Evolutionary conservation across 2,329 filamentous ascomycete genomes (phyloP), one percentile per base, ranked within the genome.

Genomic region (Colletotrichum orbiculare): DNA sequence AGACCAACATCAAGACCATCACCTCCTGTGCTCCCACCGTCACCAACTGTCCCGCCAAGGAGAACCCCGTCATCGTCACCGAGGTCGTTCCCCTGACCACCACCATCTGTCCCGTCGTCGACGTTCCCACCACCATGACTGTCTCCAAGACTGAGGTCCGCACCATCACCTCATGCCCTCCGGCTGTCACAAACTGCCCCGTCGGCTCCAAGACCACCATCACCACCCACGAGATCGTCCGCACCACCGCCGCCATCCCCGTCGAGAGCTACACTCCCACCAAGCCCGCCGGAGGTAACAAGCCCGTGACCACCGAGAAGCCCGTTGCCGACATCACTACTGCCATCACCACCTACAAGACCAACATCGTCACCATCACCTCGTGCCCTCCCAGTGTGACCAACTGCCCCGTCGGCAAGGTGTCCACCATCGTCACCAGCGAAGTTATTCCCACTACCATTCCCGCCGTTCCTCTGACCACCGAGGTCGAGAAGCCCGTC

Each of bases 351-450:
- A 73, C 81, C 49, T 80, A 75, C 71, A 75, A 75, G 54, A 81
- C 77, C 15, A 69, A 69, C n/a, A 71, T 86, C 68, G 79, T 84
- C 68, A 88, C 86, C 69, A 79, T 87, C 75, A 87, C 83, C 71
- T 83, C 82, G 42, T 88, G 85, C 75, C 81, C 79, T 52, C 77
- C 84, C n/a, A 71, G 72, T 8, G 74, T 66, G 11, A 59, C 61
- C 42, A 68, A 55, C 59, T 67, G 64, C 52, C 62, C 68, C 34
- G 53, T 43, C 34, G 46, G 46, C 10, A 35, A 57, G 38, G 48
- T 53, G 39, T 49, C 47, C 6, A n/a, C n/a, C n/a, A n/a, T n/a
- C n/a, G n/a, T n/a, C n/a, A n/a, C n/a, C n/a, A n/a, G n/a, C n/a
- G n/a, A n/a, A n/a, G n/a, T n/a, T n/a, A n/a, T n/a, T n/a, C n/a